These are phyloP conservation scores for Barbatosphaeria neglecta DNA, from an alignment of 495 filamentous ascomycete species.

Conservation along the genomic window DNA sequence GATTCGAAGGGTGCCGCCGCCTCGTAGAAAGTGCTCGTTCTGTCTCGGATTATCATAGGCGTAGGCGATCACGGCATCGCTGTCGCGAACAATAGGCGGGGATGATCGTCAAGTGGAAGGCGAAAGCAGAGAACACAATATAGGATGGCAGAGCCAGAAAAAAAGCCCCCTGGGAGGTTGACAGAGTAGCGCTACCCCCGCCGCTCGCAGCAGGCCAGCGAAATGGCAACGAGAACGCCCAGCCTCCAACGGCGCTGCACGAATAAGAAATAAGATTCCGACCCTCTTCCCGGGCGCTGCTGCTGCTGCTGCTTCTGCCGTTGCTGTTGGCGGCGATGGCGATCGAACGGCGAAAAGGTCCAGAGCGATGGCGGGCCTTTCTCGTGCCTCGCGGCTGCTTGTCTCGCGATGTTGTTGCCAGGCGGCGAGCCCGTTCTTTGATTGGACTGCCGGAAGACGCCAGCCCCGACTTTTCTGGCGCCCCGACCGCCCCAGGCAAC, in stretches of 20 bases:
- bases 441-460: slow-evolving; percentile 8
- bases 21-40: neutral
- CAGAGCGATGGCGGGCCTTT: slow-evolving; percentile 5
- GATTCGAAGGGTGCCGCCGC: neutral
- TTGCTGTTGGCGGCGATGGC: too few species aligned
- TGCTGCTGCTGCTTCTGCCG: neutral
- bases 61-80: too few species aligned
- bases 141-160: too few species aligned
- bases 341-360: slow-evolving; percentile 6
- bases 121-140: neutral
- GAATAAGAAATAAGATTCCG: neutral
- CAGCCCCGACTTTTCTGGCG: neutral
- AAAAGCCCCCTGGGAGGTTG: too few species aligned
- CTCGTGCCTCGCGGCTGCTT: neutral
- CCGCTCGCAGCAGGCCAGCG: neutral
- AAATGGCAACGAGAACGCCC: neutral
- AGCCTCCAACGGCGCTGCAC: neutral
- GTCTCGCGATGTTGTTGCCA: slow-evolving; percentile 23
- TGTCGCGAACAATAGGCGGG: neutral
- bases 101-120: neutral
- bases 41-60: too few species aligned
- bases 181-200: neutral
- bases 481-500: neutral
- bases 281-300: neutral
- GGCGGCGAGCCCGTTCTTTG: slow-evolving; percentile 8